A percentile compares a stretch with the other conserved stretches of the same genome.
Conservation (phyloP, 345 rosid species). For the Gossypium herbaceum region DNA sequence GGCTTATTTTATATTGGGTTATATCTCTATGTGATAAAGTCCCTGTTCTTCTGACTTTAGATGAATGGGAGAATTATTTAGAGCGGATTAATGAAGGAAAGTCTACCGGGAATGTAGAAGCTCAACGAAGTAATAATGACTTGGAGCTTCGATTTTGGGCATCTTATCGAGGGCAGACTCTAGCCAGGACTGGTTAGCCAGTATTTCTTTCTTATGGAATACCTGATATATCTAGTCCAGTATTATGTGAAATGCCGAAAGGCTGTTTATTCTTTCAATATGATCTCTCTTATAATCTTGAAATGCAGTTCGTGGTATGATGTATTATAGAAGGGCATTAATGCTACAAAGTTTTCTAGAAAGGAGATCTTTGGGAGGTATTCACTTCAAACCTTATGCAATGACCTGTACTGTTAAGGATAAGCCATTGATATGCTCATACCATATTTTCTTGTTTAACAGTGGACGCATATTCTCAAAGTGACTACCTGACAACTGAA, state of each 20-base stretch:
- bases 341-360: slow-evolving; percentile 94
- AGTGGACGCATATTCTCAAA: slow-evolving; percentile 59
- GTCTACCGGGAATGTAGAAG: slow-evolving; percentile 64
- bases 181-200: slow-evolving; percentile 95
- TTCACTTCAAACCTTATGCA: slow-evolving; percentile 8
- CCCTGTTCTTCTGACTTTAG: slow-evolving; percentile 32
- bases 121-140: slow-evolving; percentile 71
- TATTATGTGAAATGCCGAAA: slow-evolving; percentile 10
- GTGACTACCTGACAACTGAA: slow-evolving; percentile 40
- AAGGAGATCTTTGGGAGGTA: slow-evolving; percentile 78
- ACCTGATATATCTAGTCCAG: not conserved
- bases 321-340: slow-evolving; percentile 97
- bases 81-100: slow-evolving; percentile 79
- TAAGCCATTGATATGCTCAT: slow-evolving; percentile 22
- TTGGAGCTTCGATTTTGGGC: slow-evolving; percentile 99
- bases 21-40: not conserved
- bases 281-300: slow-evolving; percentile 21
- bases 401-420: not conserved
- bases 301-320: slow-evolving; percentile 95
- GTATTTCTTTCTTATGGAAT: not conserved
- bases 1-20: not conserved
- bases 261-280: not conserved
- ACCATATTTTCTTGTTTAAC: slow-evolving; percentile 15
- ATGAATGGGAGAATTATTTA: slow-evolving; percentile 99
- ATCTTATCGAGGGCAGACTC: slow-evolving; percentile 95